phyloP scores from a whole-genome alignment of 2,329 filamentous ascomycete species.

The Sporothrix phasma region DNA sequence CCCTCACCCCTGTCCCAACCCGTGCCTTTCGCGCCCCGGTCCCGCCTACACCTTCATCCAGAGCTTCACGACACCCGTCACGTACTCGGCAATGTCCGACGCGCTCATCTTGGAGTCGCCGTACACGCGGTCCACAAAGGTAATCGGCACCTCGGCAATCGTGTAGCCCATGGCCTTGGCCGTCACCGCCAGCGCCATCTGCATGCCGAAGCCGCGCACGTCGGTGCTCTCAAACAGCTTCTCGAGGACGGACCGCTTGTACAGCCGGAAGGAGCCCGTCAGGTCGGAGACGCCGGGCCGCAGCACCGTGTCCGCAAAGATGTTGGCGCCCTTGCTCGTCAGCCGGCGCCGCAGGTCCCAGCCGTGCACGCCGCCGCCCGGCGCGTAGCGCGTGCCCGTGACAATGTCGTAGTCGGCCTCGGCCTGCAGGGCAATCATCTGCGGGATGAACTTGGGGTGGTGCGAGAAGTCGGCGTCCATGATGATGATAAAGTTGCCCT shows the following conservation, averaged over 20 bases:
- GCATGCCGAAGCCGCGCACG: slow-evolving; percentile 96
- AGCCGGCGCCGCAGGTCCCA: slow-evolving; percentile 92
- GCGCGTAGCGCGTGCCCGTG: slow-evolving; percentile 89
- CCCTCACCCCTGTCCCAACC: not conserved
- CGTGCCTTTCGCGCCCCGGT: too few relatives aligned
- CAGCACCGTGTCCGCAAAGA: slow-evolving; percentile 91
- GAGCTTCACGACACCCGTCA: slow-evolving; percentile 69
- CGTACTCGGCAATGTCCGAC: slow-evolving; percentile 93
- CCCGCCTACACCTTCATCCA: slow-evolving; percentile 62
- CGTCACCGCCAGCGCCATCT: slow-evolving; percentile 99
- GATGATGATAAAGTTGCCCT: slow-evolving; percentile 95
- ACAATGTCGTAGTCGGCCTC: slow-evolving; percentile 83
- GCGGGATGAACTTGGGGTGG: slow-evolving; percentile 96
- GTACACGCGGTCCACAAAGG: slow-evolving; percentile 90
- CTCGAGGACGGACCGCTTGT: slow-evolving; percentile 82
- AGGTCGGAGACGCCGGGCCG: slow-evolving; percentile 90
- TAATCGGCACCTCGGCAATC: slow-evolving; percentile 92
- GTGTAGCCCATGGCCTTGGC: slow-evolving; percentile 93
- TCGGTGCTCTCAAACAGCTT: slow-evolving; percentile 85
- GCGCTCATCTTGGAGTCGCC: slow-evolving; percentile 87
- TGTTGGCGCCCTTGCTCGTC: slow-evolving; percentile 77
- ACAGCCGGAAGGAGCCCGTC: slow-evolving; percentile 88
- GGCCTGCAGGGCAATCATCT: slow-evolving; percentile 80
- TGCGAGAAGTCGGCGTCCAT: slow-evolving; percentile 99
- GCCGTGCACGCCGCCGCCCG: slow-evolving; percentile 79